A percentile compares a stretch with the other conserved stretches of the same genome.
Evolutionary conservation across 306 rosid genomes (phyloP).

Genomic region (Boehmeria nivea): DNA sequence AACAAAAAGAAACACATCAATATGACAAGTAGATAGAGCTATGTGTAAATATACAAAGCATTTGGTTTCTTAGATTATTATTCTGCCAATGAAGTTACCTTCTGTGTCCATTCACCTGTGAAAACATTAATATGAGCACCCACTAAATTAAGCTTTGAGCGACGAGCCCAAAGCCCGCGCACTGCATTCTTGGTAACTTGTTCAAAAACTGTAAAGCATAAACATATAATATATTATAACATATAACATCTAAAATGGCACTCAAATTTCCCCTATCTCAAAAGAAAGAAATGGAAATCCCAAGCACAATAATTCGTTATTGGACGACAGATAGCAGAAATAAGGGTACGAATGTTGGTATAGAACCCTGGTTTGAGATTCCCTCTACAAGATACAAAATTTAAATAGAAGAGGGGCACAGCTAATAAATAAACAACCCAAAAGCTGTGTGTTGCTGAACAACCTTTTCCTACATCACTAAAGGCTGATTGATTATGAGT

Average conservation of each 20-base stretch:
- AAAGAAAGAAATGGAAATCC: constrained; percentile 11
- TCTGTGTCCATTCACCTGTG: constrained; percentile 99
- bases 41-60: not conserved
- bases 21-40: not conserved
- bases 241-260: too few relatives aligned
- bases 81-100: constrained; percentile 54
- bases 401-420: too few relatives aligned
- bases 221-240: not conserved
- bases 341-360: too few relatives aligned
- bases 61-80: not conserved
- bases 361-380: not conserved
- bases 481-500: too few relatives aligned
- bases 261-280: too few relatives aligned
- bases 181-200: constrained; percentile 97
- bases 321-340: too few relatives aligned
- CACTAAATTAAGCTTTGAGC: constrained; percentile 89
- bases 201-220: constrained; percentile 71
- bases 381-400: constrained; percentile 3
- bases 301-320: too few relatives aligned
- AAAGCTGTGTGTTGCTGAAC: not conserved
- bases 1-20: constrained; percentile 5
- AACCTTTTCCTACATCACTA: not conserved
- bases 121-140: constrained; percentile 98
- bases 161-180: constrained; percentile 91
- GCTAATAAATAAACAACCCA: not conserved